Base-by-base conservation (phyloP, 2,329 filamentous ascomycete genomes). In the Fusarium buxicola region DNA sequence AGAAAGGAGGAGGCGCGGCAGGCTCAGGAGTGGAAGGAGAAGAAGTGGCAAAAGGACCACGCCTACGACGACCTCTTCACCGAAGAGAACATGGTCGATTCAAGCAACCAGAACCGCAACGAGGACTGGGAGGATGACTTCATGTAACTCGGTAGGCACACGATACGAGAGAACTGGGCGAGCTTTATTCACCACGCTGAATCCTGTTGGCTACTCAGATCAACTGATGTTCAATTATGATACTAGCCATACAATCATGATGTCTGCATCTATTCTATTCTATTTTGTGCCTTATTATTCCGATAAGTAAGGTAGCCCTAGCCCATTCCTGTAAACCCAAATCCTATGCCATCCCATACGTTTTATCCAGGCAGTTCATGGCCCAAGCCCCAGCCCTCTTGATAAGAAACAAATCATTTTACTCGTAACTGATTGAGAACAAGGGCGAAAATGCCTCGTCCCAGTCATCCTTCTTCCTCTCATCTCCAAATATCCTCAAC, bases 11-110 rank as follows among this genome's bases (percentile, higher is more conserved):
- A 95, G 70, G 87, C 86, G 0, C 81, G 82, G 32, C 75, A 93
- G 41, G 86, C 88, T 45, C 89, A 92, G 76, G 92, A 97, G 80
- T 85, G 92, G 65, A 91, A 92, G 77, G 90, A 96, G 77, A 86
- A 94, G 78, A 96, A 96, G 76, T 96, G 89, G 84, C 92, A 96
- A 77, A 95, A 95, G 78, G 93, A 97, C n/a, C 94, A 99, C 78
- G 94, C 94, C 2, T 99, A 99, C 76, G 95, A 98, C 74, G 93
- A 97, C 41, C 78, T 97, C 50, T 93, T 97, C 76, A 87, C 86
- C 5, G 92, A 96, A 50, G 92, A 97, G 55, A 90, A 91, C 69
- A 84, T 96, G 80, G 87, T 87, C 38, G 79, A 77, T 18, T 87
- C 88, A 52, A 97, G 89, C 79, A 99, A 99, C 77, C 92, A 97